Conservation (phyloP, 1,284 basidiomycete genomes). For the Naganishia sp. region DNA sequence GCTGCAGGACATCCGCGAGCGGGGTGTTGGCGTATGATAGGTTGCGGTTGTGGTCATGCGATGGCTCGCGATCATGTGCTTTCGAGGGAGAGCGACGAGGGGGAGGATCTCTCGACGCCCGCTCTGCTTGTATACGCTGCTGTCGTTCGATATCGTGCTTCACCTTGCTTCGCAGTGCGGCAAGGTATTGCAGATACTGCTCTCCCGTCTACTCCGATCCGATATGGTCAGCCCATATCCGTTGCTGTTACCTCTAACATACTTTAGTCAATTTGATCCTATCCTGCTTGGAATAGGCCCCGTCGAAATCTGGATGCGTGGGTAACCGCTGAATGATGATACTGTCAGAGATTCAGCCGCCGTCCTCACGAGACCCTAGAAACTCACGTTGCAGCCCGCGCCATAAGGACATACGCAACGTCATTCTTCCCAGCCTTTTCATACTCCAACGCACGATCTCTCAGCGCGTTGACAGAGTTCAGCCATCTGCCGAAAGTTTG, state of each 20-base stretch:
- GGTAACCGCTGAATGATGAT: constrained; percentile 30
- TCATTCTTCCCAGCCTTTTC: constrained; percentile 13
- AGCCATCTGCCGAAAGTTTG: constrained; percentile 8
- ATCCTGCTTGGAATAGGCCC: constrained; percentile 1
- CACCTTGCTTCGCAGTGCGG: constrained; percentile 17
- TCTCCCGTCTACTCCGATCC: constrained; percentile 21
- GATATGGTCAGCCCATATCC: too few relatives aligned
- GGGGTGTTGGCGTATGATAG: background rate
- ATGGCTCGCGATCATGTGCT: background rate
- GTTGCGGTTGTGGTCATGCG: background rate
- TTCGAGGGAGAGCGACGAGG: too few relatives aligned
- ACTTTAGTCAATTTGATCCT: constrained; percentile 21
- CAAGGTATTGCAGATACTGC: constrained; percentile 21
- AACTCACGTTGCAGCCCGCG: constrained; percentile 33
- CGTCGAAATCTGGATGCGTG: constrained; percentile 30
- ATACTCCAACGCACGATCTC: constrained; percentile 18
- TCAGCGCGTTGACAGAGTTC: constrained; percentile 17
- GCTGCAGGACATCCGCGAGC: background rate
- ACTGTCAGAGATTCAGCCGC: background rate
- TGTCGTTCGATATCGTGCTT: constrained; percentile 13
- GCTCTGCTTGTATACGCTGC: constrained; percentile 1
- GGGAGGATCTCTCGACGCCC: background rate
- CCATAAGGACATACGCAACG: constrained; percentile 30
- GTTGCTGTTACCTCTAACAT: background rate
- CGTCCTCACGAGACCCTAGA: background rate